Evolutionary conservation across 306 rosid genomes (phyloP).

Genomic region (Amphicarpaea edgeworthii): DNA sequence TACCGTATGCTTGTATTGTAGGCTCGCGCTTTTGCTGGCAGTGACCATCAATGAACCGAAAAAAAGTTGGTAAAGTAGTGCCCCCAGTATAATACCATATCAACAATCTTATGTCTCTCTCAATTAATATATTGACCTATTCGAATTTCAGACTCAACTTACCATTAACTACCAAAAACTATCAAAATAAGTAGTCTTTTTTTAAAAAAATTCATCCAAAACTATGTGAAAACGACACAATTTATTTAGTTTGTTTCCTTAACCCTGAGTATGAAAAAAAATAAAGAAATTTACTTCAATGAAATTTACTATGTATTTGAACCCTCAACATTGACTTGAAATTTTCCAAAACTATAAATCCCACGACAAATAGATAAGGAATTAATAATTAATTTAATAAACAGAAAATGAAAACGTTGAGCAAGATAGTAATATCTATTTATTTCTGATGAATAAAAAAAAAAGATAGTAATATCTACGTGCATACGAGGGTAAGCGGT

Average conservation of each 20-base stretch:
- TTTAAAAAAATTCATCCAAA: neutral
- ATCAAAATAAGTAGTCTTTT: no score
- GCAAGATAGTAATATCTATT: neutral
- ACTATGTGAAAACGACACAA: neutral
- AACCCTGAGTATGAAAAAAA: no score
- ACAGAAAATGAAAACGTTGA: neutral
- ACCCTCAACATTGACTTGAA: neutral
- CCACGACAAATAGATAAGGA: neutral
- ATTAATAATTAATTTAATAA: neutral
- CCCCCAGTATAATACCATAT: neutral
- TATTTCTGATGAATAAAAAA: no score
- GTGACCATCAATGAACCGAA: slow-evolving; percentile 9
- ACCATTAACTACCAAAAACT: neutral
- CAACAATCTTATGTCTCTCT: neutral
- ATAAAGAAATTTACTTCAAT: no score
- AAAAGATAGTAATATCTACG: neutral
- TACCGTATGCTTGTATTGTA: no score
- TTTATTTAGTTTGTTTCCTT: neutral
- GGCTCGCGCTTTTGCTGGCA: slow-evolving; percentile 39
- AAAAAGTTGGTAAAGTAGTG: slow-evolving; percentile 17
- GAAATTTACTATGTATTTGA: neutral
- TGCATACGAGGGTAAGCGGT: neutral
- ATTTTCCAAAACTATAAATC: neutral
- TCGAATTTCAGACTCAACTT: neutral
- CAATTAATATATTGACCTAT: neutral